Percentiles rank a stretch among this genome's conserved stretches.
Evolutionary conservation across 108 stramenopile genomes (phyloP).

Genomic region (Conticribra weissflogii): DNA sequence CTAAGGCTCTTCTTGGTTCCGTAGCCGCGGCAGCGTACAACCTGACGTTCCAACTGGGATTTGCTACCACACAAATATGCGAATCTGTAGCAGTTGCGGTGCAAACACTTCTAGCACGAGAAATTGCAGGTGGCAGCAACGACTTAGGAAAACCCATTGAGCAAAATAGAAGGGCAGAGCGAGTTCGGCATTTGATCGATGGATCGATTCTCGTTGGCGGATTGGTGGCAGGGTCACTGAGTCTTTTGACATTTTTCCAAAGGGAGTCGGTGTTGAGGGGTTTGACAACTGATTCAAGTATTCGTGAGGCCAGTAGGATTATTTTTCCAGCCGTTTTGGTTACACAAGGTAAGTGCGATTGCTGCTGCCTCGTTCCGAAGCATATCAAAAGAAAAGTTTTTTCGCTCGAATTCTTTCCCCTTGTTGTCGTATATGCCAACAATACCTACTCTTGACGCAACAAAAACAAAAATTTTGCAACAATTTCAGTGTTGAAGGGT

Average conservation of each 20-base stretch:
- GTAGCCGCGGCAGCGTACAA: constrained; percentile 91
- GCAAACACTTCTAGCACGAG: constrained; percentile 85
- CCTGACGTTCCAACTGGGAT: constrained; percentile 91
- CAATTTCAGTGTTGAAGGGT: constrained; percentile 59
- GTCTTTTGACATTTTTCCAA: constrained; percentile 77
- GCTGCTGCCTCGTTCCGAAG: neutral
- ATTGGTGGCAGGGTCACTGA: constrained; percentile 61
- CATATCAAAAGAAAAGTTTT: too few relatives aligned
- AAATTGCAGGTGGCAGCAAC: constrained; percentile 63
- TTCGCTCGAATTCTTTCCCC: too few relatives aligned
- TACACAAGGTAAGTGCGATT: constrained; percentile 60
- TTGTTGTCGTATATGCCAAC: too few relatives aligned
- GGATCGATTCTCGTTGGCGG: constrained; percentile 77
- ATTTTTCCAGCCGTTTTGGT: constrained; percentile 87
- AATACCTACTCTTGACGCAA: too few relatives aligned
- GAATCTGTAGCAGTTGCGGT: constrained; percentile 87
- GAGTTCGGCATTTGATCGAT: constrained; percentile 80
- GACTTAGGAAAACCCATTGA: constrained; percentile 8
- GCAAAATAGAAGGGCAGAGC: constrained; percentile 34
- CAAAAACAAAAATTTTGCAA: too few relatives aligned
- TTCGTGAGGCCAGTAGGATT: constrained; percentile 65
- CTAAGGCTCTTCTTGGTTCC: constrained; percentile 79
- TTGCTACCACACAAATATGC: constrained; percentile 94
- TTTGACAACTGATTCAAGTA: constrained; percentile 77
- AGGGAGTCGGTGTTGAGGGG: constrained; percentile 70